Base-by-base conservation (phyloP, 148 eudicot species). In the Oxyria digyna region DNA sequence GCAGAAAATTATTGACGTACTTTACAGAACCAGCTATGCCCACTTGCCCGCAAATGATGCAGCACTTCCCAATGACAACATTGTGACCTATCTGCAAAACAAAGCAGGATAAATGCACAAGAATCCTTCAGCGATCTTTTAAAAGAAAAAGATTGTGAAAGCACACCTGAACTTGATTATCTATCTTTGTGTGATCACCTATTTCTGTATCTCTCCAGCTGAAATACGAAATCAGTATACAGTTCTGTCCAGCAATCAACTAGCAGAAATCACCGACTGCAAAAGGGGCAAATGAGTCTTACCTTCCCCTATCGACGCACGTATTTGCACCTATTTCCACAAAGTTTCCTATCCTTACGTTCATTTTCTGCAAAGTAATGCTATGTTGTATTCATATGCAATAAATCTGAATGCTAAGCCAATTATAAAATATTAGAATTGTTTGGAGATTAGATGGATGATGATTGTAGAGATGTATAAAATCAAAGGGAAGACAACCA, bases 261-360 rank as follows among this genome's bases (percentile, higher is more conserved):
- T 24, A 12, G 65, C 52, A 32, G 15, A 72, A 14, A 35, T 1
- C 1, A 31, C 40, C 72, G 71, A 5, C 43, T 15, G 15, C 54
- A 37, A n/a, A 17, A 14, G 46, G 69, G 37, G 37, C 9, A 50
- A 67, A 31, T 8, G 35, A 24, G 70, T 37, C 74, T 72, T 74
- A 89, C 99, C 96, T 93, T 79, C 99, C 97, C 85, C 97, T 85
- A 78, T 94, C 99, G 70, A 94, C 77, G 72, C 99, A 94, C 18
- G 99, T 81, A 78, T 87, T 94, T 67, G 99, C 89, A 74, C 97
- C 99, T 50, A 91, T 83, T 80, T 91, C 99, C 67, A 94, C 99
- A 70, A 87, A 85, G 73, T 84, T 78, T 71, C 96, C 99, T 70
- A 94, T 83, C 52, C 77, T 81, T 64, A 79, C 97, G 80, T 78